These are phyloP conservation scores for Trapa bicornis DNA, from an alignment of 345 rosid genomes.

Conservation along the genomic window DNA sequence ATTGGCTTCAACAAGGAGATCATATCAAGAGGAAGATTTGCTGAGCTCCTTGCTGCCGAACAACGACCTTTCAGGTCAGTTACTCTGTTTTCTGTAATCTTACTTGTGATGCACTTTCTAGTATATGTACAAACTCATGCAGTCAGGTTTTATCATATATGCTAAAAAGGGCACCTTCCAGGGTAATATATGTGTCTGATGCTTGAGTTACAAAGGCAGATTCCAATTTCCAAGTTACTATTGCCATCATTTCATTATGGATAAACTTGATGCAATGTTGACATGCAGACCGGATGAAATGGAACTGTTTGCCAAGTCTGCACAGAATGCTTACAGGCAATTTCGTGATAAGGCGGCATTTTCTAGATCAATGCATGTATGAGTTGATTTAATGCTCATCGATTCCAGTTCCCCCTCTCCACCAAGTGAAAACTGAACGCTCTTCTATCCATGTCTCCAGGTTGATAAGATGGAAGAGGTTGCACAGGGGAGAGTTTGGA, in stretches of 20 bases:
- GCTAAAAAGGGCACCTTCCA: neutral
- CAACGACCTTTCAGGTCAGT: constrained; percentile 74
- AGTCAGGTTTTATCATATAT: neutral
- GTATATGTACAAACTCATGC: neutral
- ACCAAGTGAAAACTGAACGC: neutral
- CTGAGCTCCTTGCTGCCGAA: constrained; percentile 81
- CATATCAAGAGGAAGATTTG: constrained; percentile 82
- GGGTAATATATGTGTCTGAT: neutral
- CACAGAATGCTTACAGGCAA: constrained; percentile 63
- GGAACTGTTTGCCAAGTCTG: constrained; percentile 70
- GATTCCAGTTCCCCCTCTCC: neutral
- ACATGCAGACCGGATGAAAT: constrained; percentile 78
- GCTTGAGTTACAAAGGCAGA: neutral
- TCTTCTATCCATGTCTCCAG: constrained; percentile 19
- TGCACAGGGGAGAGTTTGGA: constrained; percentile 99
- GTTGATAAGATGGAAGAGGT: constrained; percentile 82
- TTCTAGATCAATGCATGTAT: constrained; percentile 80
- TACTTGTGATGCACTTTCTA: neutral
- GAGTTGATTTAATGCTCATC: constrained; percentile 1
- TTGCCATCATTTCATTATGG: constrained; percentile 3
- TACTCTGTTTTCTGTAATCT: neutral
- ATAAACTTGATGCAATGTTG: constrained; percentile 6
- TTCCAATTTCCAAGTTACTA: neutral
- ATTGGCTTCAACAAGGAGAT: constrained; percentile 90
- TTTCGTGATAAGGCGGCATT: constrained; percentile 87